These are phyloP conservation scores for Narthecium ossifragum DNA, from an alignment of 106 monocot genomes.

Conservation along the genomic window DNA sequence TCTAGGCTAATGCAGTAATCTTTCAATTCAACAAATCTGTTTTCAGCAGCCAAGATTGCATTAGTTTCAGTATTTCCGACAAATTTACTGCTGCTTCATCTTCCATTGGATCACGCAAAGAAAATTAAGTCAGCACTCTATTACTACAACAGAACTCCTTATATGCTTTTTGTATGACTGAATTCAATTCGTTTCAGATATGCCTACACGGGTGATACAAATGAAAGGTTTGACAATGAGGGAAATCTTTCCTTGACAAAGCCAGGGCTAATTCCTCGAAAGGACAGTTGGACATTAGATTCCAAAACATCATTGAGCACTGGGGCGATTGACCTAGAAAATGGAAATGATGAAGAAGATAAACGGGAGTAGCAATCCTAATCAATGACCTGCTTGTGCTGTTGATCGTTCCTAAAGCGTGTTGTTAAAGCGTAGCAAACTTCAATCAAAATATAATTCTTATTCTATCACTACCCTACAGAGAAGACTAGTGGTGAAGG, in stretches of 20 bases:
- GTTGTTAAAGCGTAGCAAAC: too few species aligned
- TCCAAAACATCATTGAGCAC: slow-evolving; percentile 28
- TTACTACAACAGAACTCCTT: not conserved
- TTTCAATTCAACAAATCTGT: not conserved
- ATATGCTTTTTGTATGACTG: not conserved
- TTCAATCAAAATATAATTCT: too few species aligned
- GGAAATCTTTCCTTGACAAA: slow-evolving; percentile 62
- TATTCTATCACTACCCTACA: too few species aligned
- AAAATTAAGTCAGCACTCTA: too few species aligned
- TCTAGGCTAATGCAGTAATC: not conserved
- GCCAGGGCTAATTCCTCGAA: slow-evolving; percentile 52
- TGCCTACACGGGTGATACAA: slow-evolving; percentile 76
- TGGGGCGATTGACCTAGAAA: too few species aligned
- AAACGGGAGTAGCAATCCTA: too few species aligned
- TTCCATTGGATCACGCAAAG: not conserved
- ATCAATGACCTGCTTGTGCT: too few species aligned
- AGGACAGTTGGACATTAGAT: slow-evolving; percentile 39
- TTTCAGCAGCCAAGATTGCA: not conserved
- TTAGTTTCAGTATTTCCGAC: not conserved
- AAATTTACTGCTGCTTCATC: not conserved
- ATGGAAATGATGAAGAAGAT: too few species aligned
- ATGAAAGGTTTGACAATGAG: slow-evolving; percentile 68
- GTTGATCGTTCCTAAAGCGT: too few species aligned
- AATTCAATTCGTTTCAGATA: slow-evolving; percentile 28
- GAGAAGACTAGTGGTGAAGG: too few species aligned